A percentile compares a stretch with the other conserved stretches of the same genome.
Evolutionary conservation across 225 moss, liverwort and hornwort genomes (phyloP).

Genomic region (Takakia lepidozioides): DNA sequence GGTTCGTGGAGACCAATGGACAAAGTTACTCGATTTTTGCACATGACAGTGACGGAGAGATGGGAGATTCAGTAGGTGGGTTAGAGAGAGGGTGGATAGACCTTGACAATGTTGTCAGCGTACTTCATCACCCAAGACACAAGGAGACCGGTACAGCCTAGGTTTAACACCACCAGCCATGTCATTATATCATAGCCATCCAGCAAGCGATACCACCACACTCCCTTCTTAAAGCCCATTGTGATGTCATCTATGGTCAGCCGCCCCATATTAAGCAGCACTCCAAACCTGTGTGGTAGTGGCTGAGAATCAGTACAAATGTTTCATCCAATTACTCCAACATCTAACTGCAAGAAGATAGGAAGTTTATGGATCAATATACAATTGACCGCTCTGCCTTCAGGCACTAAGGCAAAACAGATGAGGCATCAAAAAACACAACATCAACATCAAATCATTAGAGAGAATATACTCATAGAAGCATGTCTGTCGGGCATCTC

Average conservation of each 20-base stretch:
- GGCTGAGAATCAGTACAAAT: too few relatives aligned
- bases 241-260: constrained; percentile 56
- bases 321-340: too few relatives aligned
- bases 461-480: too few relatives aligned
- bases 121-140: constrained; percentile 99
- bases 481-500: too few relatives aligned
- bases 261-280: constrained; percentile 69
- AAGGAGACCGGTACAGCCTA: constrained; percentile 75
- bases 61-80: too few relatives aligned
- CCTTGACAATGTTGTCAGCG: constrained; percentile 97
- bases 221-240: constrained; percentile 33
- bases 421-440: too few relatives aligned
- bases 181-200: constrained; percentile 62
- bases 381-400: too few relatives aligned
- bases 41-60: not conserved
- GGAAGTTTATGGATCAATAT: too few relatives aligned
- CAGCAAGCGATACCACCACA: constrained; percentile 74
- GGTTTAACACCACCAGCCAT: constrained; percentile 72
- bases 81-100: constrained; percentile 10
- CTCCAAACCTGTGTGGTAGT: constrained; percentile 68
- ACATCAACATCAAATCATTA: too few relatives aligned
- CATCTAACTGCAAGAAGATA: too few relatives aligned
- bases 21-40: not conserved
- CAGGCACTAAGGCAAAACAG: too few relatives aligned
- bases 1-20: not conserved